A percentile compares a stretch with the other conserved stretches of the same genome.
Conservation (phyloP, 1,284 basidiomycete genomes). For the Irpex sp. region DNA sequence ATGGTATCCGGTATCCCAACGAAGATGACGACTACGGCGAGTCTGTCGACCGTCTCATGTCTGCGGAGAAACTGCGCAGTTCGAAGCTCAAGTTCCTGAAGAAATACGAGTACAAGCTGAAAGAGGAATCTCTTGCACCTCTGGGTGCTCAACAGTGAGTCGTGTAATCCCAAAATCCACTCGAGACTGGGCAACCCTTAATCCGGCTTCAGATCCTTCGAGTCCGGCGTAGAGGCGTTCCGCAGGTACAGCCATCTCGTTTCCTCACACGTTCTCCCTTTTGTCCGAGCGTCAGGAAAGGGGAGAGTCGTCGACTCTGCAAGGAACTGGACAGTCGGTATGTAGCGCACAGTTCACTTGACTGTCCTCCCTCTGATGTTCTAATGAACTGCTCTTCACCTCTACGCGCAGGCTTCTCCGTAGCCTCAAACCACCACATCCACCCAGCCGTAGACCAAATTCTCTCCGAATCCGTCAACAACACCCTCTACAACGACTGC, state of each 20-base stretch:
- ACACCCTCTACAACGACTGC: slow-evolving; percentile 71
- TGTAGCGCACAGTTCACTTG: slow-evolving; percentile 5
- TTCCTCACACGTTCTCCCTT: slow-evolving; percentile 40
- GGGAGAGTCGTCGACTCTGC: slow-evolving; percentile 64
- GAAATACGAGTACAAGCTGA: slow-evolving; percentile 57
- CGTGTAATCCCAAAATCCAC: too few species aligned
- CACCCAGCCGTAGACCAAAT: slow-evolving; percentile 44
- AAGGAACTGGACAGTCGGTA: slow-evolving; percentile 66
- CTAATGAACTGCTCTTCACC: too few species aligned
- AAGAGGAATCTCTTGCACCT: slow-evolving; percentile 54
- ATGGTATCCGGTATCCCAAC: slow-evolving; percentile 79
- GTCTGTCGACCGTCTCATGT: slow-evolving; percentile 38
- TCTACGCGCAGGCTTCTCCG: slow-evolving; percentile 44
- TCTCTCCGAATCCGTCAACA: slow-evolving; percentile 54
- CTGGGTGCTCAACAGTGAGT: slow-evolving; percentile 65
- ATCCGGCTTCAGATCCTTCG: slow-evolving; percentile 36
- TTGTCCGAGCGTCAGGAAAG: slow-evolving; percentile 59
- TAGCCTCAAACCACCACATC: slow-evolving; percentile 19
- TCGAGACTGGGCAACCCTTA: neutral
- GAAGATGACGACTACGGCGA: slow-evolving; percentile 31
- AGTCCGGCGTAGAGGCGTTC: slow-evolving; percentile 44
- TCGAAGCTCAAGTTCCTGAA: slow-evolving; percentile 55
- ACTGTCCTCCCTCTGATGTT: neutral
- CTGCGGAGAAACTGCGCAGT: slow-evolving; percentile 38
- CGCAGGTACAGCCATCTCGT: slow-evolving; percentile 48